Evolutionary conservation across 495 filamentous ascomycete species (phyloP), one percentile per base, ranked within the genome.

Genomic region (Cairneyella variabilis): DNA sequence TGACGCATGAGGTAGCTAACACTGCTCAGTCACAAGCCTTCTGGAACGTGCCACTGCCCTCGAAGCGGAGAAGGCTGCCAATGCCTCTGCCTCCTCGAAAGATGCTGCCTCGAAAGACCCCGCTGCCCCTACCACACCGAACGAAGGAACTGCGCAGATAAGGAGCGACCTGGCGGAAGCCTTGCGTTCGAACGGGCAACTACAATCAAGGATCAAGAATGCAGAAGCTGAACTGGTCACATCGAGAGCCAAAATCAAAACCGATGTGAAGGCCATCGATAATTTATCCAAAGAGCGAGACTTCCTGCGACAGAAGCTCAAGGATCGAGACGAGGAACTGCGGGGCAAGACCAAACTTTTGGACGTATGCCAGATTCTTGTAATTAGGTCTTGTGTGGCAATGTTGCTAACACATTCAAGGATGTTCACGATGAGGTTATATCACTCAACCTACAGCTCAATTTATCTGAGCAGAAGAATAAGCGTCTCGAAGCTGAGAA

Each of bases 371-470:
- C n/a, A n/a, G n/a, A n/a, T n/a, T 2, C 85, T 89, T 70, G 85
- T 88, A 74, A 16, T 45, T 7, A 39, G 12, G 9, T 58, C n/a
- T 48, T 20, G 23, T 28, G 45, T 46, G 20, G 17, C 12, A 25
- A 34, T 12, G 11, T 16, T 54, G 44, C 62, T 63, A 18, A 65
- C 32, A 36, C 14, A 20, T 58, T 43, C 42, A 49, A 89, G 80
- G 83, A 91, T 60, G 83, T 95, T 53, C 92, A 97, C 68, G 91
- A 96, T 68, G 92, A 97, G 63, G 80, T 93, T 57, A 79, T 91
- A 34, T 83, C 89, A 2, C 69, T 95, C 41, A 90, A 89, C 53
- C 78, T 97, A 56, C 86, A 97, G 68, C 76, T 96, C 3, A 90
- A 96, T 62, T 83, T 96, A 76, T 81, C 85, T 8, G 88, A 92